Evolutionary conservation across 1,284 basidiomycete species (phyloP), one percentile per base, ranked within the genome.

Genomic region (Phylloporus sp.): DNA sequence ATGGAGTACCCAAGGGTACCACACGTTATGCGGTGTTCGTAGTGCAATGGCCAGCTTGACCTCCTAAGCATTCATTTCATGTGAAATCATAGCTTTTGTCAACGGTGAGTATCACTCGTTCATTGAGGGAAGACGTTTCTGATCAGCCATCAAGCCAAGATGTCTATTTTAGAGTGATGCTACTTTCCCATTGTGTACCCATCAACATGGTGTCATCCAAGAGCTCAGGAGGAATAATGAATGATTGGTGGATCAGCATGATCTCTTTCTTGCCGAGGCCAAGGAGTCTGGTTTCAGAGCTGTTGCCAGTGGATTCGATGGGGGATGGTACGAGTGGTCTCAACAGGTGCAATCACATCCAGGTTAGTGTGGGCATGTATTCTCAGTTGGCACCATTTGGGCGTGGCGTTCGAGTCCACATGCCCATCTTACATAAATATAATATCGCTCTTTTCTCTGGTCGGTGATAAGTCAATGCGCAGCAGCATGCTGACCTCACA

Each of bases 51-150:
- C 1, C 92, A 93, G 71, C 86, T 98, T 64, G 96, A 98, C 75
- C 84, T 98, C 24, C 97, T 97, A 0, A 92, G 88, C 63, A 86
- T 98, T 6, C 96, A 99, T 77, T 99, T 98, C 73, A 98, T 98
- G 96, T 99, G 96, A 79, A 91, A 93, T 72, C 97, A 99, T 77
- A 95, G 92, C 66, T 98, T 95, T 80, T 97, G 99, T 75, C 95
- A 97, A 76, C 82, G 94, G 92, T 93, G 57, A 26, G 78, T 67
- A 57, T 44, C 49, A 18, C 55, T 11, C 52, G 18, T 37, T 50
- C n/a, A 55, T 26, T n/a, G 34, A 37, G 10, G 34, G 34, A 37
- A 55, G 26, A 17, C 29, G 20, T 28, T 51, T 31, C 40, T 70
- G 40, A 63, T 52, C 2, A n/a, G 13, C 26, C 46, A 8, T 2